A percentile compares a stretch with the other conserved stretches of the same genome.
phyloP scores from a whole-genome alignment of 192 early-diverging fungal genomes.

The Dissophora globulifera region DNA sequence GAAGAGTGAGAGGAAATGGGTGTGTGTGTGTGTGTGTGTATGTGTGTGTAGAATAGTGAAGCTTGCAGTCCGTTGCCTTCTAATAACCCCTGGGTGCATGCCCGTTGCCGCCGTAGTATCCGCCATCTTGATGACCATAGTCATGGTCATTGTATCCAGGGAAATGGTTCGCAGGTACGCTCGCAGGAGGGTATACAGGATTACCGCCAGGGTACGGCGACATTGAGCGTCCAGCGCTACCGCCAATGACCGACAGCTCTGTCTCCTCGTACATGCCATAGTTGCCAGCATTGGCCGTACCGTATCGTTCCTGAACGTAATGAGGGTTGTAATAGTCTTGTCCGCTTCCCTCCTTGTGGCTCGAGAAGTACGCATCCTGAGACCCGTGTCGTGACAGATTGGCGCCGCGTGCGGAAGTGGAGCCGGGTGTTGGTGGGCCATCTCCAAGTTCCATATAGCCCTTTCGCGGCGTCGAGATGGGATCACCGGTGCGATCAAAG shows the following conservation, averaged over 20 bases:
- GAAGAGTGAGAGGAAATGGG: neutral
- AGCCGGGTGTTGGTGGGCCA: constrained; percentile 11
- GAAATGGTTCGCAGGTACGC: constrained; percentile 26
- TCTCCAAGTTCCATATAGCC: constrained; percentile 42
- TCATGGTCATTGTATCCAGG: constrained; percentile 41
- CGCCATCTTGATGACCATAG: constrained; percentile 20
- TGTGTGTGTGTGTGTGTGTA: too few species aligned
- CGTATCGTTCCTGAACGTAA: constrained; percentile 49
- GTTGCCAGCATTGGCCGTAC: constrained; percentile 16
- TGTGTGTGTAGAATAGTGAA: too few species aligned
- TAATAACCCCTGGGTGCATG: constrained; percentile 9
- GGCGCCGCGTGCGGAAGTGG: constrained; percentile 10
- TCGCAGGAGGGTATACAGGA: constrained; percentile 18
- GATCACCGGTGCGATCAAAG: constrained; percentile 36
- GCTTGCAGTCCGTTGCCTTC: too few species aligned
- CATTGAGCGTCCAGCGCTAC: constrained; percentile 7
- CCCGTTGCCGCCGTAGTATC: constrained; percentile 24
- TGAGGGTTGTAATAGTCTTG: constrained; percentile 31
- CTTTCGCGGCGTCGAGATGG: constrained; percentile 25
- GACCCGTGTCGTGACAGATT: constrained; percentile 42
- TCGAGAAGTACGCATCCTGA: constrained; percentile 34
- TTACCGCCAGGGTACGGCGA: neutral
- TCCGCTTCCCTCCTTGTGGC: constrained; percentile 17
- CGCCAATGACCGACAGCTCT: constrained; percentile 39
- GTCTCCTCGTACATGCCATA: constrained; percentile 49